A percentile compares a stretch with the other conserved stretches of the same genome.
These are phyloP conservation scores for Sphagnum fallax DNA, from an alignment of 228 moss, liverwort and hornwort genomes.

Conservation along the genomic window DNA sequence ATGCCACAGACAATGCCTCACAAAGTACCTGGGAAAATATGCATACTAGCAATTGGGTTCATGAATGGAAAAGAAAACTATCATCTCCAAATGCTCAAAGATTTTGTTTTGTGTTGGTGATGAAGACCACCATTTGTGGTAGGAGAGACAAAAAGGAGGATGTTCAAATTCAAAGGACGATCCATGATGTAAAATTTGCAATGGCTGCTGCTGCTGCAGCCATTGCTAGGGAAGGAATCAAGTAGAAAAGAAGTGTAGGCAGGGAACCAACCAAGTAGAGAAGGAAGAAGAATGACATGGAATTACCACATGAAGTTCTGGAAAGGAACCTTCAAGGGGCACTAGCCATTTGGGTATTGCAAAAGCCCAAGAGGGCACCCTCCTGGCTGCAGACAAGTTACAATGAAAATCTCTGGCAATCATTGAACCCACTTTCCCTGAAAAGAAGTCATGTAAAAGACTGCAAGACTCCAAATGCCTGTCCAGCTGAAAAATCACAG, in stretches of 20 bases:
- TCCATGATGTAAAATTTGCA: too few relatives aligned
- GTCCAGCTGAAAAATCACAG: constrained; percentile 18
- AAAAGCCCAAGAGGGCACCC: constrained; percentile 15
- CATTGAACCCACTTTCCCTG: constrained; percentile 10
- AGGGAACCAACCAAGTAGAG: too few relatives aligned
- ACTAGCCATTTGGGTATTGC: constrained; percentile 32
- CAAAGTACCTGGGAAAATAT: constrained; percentile 22
- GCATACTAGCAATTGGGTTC: background rate
- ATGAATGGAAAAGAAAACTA: too few relatives aligned
- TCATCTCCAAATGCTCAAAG: too few relatives aligned
- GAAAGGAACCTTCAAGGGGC: constrained; percentile 33
- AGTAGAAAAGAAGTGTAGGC: too few relatives aligned
- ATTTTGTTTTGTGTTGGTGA: too few relatives aligned
- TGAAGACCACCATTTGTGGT: too few relatives aligned
- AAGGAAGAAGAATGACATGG: too few relatives aligned
- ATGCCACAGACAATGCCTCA: constrained; percentile 30
- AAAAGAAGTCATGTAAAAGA: constrained; percentile 25
- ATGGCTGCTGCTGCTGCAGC: too few relatives aligned
- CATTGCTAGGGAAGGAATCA: too few relatives aligned
- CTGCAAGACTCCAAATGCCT: constrained; percentile 38
- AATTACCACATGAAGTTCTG: constrained; percentile 29
- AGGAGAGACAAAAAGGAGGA: too few relatives aligned
- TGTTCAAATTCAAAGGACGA: too few relatives aligned
- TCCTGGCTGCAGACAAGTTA: constrained; percentile 19
- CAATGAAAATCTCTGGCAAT: constrained; percentile 30